Evolutionary conservation across 2,329 filamentous ascomycete species (phyloP).

Genomic region (Fusarium sp.): DNA sequence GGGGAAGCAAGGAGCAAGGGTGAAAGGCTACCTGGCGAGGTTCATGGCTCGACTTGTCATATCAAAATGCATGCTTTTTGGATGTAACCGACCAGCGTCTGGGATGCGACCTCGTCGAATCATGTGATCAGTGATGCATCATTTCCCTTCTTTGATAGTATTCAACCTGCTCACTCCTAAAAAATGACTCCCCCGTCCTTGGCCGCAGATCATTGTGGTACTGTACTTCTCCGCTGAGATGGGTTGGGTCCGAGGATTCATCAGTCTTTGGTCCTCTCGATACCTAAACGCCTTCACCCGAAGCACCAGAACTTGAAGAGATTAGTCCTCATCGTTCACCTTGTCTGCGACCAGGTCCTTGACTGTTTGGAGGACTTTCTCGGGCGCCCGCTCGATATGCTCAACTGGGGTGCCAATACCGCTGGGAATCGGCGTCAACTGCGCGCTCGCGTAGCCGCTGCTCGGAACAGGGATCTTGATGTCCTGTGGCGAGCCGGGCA

Average conservation of each 20-base stretch:
- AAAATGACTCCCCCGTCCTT: constrained; percentile 5
- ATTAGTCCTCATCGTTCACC: constrained; percentile 61
- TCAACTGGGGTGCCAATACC: constrained; percentile 57
- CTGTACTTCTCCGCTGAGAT: neutral
- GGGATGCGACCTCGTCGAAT: constrained; percentile 15
- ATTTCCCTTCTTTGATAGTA: constrained; percentile 23
- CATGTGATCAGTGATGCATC: constrained; percentile 33
- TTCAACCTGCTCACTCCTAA: constrained; percentile 23
- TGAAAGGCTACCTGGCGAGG: neutral
- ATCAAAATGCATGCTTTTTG: constrained; percentile 19
- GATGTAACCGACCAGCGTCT: constrained; percentile 19
- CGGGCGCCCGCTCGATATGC: constrained; percentile 53
- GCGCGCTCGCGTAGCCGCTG: constrained; percentile 45
- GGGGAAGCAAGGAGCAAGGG: constrained; percentile 2
- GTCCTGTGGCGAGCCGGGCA: constrained; percentile 81
- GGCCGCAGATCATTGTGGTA: constrained; percentile 1
- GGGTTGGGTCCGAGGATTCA: neutral
- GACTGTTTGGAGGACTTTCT: constrained; percentile 59
- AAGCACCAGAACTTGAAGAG: neutral
- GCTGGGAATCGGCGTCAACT: constrained; percentile 59
- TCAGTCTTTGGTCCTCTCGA: constrained; percentile 1
- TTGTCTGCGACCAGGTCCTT: constrained; percentile 62
- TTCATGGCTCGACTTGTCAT: constrained; percentile 24
- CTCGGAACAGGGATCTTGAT: constrained; percentile 76
- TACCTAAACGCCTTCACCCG: neutral